Conservation (phyloP, 371 early-diverging fungal genomes). For the Mortierella sp. region DNA sequence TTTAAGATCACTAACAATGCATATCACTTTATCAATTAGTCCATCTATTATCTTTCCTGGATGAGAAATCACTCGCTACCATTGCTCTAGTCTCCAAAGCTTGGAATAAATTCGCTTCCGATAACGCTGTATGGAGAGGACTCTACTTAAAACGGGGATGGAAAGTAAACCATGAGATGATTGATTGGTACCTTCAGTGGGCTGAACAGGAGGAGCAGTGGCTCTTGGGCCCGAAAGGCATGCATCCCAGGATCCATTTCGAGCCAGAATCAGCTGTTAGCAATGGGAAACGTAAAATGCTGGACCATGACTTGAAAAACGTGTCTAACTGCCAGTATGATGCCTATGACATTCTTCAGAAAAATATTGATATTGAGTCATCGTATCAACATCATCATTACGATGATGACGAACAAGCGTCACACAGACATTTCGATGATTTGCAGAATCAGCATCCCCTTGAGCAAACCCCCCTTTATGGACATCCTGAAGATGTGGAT, state of each 20-base stretch:
- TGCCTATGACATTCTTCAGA: slow-evolving; percentile 22
- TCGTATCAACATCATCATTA: background rate
- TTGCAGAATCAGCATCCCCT: background rate
- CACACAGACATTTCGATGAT: slow-evolving; percentile 1
- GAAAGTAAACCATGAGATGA: slow-evolving; percentile 62
- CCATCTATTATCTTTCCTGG: slow-evolving; percentile 71
- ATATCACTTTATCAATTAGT: slow-evolving; percentile 56
- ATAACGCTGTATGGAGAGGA: slow-evolving; percentile 76
- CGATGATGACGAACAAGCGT: background rate
- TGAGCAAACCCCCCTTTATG: slow-evolving; percentile 1
- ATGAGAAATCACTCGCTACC: slow-evolving; percentile 60
- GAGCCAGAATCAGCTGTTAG: slow-evolving; percentile 17
- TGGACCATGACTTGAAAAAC: slow-evolving; percentile 18
- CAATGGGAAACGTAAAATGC: slow-evolving; percentile 48
- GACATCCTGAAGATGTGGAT: slow-evolving; percentile 12
- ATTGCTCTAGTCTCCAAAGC: slow-evolving; percentile 68
- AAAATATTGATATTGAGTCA: background rate
- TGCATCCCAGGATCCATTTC: slow-evolving; percentile 11
- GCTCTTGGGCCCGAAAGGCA: slow-evolving; percentile 9
- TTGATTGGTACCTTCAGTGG: slow-evolving; percentile 61
- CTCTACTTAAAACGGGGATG: slow-evolving; percentile 67
- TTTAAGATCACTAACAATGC: background rate
- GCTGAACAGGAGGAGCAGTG: slow-evolving; percentile 29
- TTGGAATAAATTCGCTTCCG: slow-evolving; percentile 72
- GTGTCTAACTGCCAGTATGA: slow-evolving; percentile 5